Evolutionary conservation across 331 rosid species (phyloP), one percentile per base, ranked within the genome.

Genomic region (Rosa hybrid): DNA sequence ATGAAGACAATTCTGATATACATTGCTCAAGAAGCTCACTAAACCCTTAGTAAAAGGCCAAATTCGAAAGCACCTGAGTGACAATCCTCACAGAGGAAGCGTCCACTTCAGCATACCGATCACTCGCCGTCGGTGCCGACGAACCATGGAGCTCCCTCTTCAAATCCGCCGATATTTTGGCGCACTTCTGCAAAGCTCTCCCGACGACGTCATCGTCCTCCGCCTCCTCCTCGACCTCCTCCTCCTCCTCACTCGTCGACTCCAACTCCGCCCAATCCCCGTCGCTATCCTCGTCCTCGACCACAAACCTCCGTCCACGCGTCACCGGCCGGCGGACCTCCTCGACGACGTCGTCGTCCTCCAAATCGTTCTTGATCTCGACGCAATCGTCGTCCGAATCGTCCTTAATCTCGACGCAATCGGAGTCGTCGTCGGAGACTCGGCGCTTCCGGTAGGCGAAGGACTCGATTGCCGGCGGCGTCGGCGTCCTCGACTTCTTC

Each of bases 171-270:
- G 98, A 90, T 81, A 95, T 91, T 75, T 82, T 93, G 0, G 93
- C 90, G 70, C 98, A 93, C 84, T 95, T 95, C 45, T 88, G 96
- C 87, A 95, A 81, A 86, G 99, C 98, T 89, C 81, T 91, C 82
- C 91, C 93, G 8, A 95, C 98, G 54, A 95, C 91, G 54, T 91
- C 97, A 20, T 69, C 86, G 12, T 82, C 97, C 30, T 70, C 86
- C 11, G 44, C 83, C 11, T 71, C 92, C 6, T 50, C 83, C 0
- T 74, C 86, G 17, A 59, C 80, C 2, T 63, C 87, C 48, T 4
- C 83, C 57, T 81, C 92, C 17, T 88, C 92, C 21, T 84, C 95
- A 9, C 77, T 82, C 45, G 84, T 70, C 27, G 91, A 90, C 82
- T 59, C 85, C 10, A 91, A 59, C 18, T 86, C 89, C 16, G 75